These are phyloP conservation scores for Colletotrichum shisoi DNA, from an alignment of 2,329 filamentous ascomycete genomes.

Conservation along the genomic window DNA sequence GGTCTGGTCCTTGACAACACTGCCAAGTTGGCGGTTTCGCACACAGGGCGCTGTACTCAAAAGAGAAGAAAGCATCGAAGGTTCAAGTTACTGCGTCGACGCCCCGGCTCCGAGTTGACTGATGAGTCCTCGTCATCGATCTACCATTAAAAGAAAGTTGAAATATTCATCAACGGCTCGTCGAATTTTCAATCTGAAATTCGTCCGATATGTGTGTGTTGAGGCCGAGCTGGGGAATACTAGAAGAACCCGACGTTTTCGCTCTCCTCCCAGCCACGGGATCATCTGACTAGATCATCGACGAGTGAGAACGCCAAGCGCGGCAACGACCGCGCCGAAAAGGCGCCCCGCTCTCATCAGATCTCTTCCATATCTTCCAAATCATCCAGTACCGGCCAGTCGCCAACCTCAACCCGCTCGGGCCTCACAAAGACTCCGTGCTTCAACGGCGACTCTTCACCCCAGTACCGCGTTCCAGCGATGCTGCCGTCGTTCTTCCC, in stretches of 20 bases:
- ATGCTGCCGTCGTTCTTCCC: slow-evolving; percentile 85
- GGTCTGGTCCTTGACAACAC: slow-evolving; percentile 24
- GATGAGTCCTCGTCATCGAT: not conserved
- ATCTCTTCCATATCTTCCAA: slow-evolving; percentile 82
- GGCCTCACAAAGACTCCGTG: slow-evolving; percentile 81
- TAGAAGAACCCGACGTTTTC: slow-evolving; percentile 22
- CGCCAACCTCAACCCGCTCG: slow-evolving; percentile 78
- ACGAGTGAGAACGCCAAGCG: slow-evolving; percentile 18
- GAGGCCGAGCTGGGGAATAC: slow-evolving; percentile 27
- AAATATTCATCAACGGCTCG: slow-evolving; percentile 10
- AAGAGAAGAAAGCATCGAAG: slow-evolving; percentile 36
- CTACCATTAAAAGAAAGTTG: slow-evolving; percentile 18
- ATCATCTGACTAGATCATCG: not conserved
- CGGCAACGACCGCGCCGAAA: slow-evolving; percentile 16
- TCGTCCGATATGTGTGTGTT: slow-evolving; percentile 28
- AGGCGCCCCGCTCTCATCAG: slow-evolving; percentile 45
- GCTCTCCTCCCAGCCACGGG: slow-evolving; percentile 13
- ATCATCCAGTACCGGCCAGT: slow-evolving; percentile 75
- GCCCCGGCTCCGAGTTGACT: slow-evolving; percentile 15
- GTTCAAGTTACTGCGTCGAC: slow-evolving; percentile 31
- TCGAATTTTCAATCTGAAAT: slow-evolving; percentile 28
- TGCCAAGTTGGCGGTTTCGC: slow-evolving; percentile 18
- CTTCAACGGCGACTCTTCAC: slow-evolving; percentile 68
- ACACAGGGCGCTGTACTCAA: slow-evolving; percentile 29
- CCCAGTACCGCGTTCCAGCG: slow-evolving; percentile 73